Conservation (phyloP, 805 yeast species). For the Kluyveromyces dobzhanskii region DNA sequence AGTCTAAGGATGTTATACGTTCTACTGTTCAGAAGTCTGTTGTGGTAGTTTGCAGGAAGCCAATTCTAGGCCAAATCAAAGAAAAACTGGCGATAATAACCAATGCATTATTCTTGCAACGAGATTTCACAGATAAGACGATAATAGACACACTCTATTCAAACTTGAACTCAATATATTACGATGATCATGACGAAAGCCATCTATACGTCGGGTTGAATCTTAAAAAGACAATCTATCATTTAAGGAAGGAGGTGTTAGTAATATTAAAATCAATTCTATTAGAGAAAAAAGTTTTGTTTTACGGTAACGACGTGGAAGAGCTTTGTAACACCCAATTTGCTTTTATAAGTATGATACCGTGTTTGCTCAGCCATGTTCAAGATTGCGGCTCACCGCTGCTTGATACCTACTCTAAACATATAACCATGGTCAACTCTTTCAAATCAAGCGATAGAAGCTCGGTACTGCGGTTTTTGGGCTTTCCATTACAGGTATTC, state of each 20-base stretch:
- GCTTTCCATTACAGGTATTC: slow-evolving; percentile 80
- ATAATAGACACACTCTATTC: slow-evolving; percentile 64
- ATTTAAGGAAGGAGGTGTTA: slow-evolving; percentile 51
- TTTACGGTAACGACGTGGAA: slow-evolving; percentile 77
- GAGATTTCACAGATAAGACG: slow-evolving; percentile 60
- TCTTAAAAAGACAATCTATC: slow-evolving; percentile 52
- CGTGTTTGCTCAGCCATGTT: slow-evolving; percentile 64
- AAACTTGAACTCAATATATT: slow-evolving; percentile 35
- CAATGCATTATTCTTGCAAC: slow-evolving; percentile 74
- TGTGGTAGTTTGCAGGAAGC: slow-evolving; percentile 78
- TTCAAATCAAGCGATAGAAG: slow-evolving; percentile 70
- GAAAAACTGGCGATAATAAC: slow-evolving; percentile 89
- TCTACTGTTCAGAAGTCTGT: slow-evolving; percentile 88
- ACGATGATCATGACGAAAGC: slow-evolving; percentile 36
- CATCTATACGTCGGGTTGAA: slow-evolving; percentile 70
- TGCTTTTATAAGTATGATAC: slow-evolving; percentile 74
- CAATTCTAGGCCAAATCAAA: slow-evolving; percentile 79
- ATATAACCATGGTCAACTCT: slow-evolving; percentile 51
- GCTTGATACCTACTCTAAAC: slow-evolving; percentile 44
- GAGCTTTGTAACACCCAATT: slow-evolving; percentile 74
- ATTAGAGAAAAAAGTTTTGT: slow-evolving; percentile 63
- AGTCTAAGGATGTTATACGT: slow-evolving; percentile 62
- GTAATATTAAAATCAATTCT: slow-evolving; percentile 68
- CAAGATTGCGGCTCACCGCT: slow-evolving; percentile 76
- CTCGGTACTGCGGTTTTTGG: slow-evolving; percentile 72